Evolutionary conservation across 139 green algal species (phyloP).

Genomic region (Picochlorum sp.): DNA sequence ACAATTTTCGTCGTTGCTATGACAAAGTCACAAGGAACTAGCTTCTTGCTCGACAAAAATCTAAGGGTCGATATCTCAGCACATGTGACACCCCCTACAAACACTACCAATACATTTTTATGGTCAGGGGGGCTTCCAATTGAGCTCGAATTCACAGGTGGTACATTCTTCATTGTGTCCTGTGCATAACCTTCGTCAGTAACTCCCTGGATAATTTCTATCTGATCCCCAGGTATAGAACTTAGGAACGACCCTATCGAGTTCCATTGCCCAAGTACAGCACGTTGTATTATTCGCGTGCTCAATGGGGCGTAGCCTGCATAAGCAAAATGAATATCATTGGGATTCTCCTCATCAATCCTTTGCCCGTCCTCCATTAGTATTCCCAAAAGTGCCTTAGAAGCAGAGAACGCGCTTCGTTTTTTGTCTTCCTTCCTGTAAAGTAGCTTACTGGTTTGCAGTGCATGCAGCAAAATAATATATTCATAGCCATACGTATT

Average conservation of each 20-base stretch:
- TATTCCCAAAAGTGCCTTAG: constrained; percentile 40
- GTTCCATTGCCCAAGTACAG: constrained; percentile 27
- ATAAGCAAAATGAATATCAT: constrained; percentile 44
- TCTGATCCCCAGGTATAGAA: constrained; percentile 57
- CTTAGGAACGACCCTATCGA: constrained; percentile 37
- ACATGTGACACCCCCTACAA: constrained; percentile 81
- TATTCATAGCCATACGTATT: constrained; percentile 82
- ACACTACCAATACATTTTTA: constrained; percentile 63
- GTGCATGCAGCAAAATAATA: constrained; percentile 50
- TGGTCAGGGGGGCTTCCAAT: background rate
- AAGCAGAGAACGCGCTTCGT: constrained; percentile 17
- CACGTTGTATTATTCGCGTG: constrained; percentile 71
- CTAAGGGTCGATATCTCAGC: constrained; percentile 78
- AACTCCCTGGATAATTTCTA: constrained; percentile 56
- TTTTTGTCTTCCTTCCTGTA: background rate
- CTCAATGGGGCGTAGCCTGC: constrained; percentile 77
- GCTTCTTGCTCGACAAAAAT: constrained; percentile 41
- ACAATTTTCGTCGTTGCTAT: constrained; percentile 72
- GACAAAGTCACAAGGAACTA: constrained; percentile 55
- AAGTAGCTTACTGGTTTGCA: constrained; percentile 13
- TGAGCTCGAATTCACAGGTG: no score
- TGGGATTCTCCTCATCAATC: constrained; percentile 21
- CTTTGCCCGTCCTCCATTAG: constrained; percentile 54
- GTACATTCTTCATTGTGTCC: constrained; percentile 1
- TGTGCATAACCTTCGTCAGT: constrained; percentile 25